Evolutionary conservation across 805 yeast species (phyloP), one percentile per base, ranked within the genome.

Genomic region (Hanseniaspora hatyaiensis): DNA sequence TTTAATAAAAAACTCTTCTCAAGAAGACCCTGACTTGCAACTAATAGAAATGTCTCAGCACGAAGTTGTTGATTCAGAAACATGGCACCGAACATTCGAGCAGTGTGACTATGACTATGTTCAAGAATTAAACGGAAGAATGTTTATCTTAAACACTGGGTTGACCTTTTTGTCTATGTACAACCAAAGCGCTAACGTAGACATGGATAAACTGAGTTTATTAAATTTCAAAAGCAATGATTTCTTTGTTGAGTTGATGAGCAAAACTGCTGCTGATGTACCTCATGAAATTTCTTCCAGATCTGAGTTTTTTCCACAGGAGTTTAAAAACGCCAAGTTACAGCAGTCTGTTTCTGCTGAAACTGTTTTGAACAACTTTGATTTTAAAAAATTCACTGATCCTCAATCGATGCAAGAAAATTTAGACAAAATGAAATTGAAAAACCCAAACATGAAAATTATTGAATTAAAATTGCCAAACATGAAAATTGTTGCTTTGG

Each of bases 21-120:
- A n/a, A n/a, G 11, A 26, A 26, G 29, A 26, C 11, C 11, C 29
- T 8, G 29, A 26, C 29, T 8, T 26, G 11, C 9, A 26, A 26
- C 11, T 11, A 8, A 11, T 26, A 6, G 11, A 26, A 26, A 26
- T 26, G 29, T 6, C 11, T 26, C 6, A 26, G 11, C 9, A 26
- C 11, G 9, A 23, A 8, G 16, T 22, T n/a, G 8, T 18, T 9
- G 40, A 24, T 24, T 37, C 31, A 8, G 20, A 24, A 26, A 11
- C 6, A 16, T 37, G 33, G 39, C 28, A 34, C 12, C 16, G 24
- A 26, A 42, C 26, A 19, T 28, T 19, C 9, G 18, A 34, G 11
- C 31, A 15, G 12, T 36, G 24, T 26, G 47, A 42, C n/a, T 42
- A 42, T 31, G 39, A 42, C 28, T 13, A 19, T n/a, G 22, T 34